Evolutionary conservation across 495 filamentous ascomycete species (phyloP).

Genomic region (Podospora sp.): DNA sequence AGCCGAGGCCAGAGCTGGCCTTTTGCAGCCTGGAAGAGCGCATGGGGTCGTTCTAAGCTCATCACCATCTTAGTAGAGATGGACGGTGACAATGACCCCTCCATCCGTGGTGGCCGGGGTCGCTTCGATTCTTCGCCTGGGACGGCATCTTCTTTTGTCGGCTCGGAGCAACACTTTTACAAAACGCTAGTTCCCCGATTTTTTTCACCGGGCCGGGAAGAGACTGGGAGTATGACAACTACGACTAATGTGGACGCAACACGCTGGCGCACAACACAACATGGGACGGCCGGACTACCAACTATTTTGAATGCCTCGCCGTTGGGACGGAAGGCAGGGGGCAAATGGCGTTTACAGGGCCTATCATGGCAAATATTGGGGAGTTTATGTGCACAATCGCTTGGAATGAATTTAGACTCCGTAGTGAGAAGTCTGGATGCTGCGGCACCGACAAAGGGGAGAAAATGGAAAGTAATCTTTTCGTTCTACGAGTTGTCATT

Average conservation of each 20-base stretch:
- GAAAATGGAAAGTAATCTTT: background rate
- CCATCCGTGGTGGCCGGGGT: conserved; percentile 8
- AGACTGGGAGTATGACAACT: background rate
- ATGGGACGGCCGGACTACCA: background rate
- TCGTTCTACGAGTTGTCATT: background rate
- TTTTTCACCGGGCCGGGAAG: background rate
- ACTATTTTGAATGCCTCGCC: background rate
- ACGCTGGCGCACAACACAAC: background rate
- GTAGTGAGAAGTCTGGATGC: background rate
- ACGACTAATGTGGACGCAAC: background rate
- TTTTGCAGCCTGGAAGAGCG: conserved; percentile 59
- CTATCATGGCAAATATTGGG: background rate
- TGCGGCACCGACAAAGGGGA: background rate
- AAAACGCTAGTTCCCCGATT: background rate
- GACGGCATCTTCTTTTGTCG: background rate
- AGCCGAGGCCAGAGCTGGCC: conserved; percentile 56
- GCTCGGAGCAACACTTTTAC: background rate
- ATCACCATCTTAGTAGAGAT: background rate
- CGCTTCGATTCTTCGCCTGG: conserved; percentile 6
- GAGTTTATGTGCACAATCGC: background rate
- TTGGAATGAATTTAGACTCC: background rate
- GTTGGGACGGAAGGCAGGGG: background rate
- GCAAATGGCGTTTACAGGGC: background rate
- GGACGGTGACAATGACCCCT: background rate
- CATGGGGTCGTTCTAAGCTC: conserved; percentile 44